Base-by-base conservation (phyloP, 352 stramenopile species). In the Globisporangium acanthophoron region DNA sequence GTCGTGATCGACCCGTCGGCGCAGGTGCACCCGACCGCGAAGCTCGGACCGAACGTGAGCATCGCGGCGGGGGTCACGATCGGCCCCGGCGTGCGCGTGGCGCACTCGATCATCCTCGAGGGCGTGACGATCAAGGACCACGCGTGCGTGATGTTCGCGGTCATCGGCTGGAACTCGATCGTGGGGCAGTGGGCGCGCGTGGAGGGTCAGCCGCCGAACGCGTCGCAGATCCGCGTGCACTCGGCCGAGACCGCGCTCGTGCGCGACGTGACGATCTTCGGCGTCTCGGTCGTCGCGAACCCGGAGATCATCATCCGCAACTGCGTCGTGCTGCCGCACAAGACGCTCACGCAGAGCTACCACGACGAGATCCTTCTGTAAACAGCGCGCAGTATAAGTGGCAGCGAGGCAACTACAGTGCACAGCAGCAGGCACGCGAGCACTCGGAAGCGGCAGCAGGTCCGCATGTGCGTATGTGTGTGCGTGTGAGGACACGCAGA, bases 141-240 rank as follows among this genome's bases (percentile, higher is more conserved):
- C 47, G 87, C 87, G 2, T 96, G 87, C 54, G 82, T 96, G 54
- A 58, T 96, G 50, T 96, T 96, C 49, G 68, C 80, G 21, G 80
- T 96, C 70, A 92, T 96, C 46, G 87, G 87, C 1, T 96, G 87
- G 87, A 96, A 96, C 56, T 94, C 84, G 12, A 94, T 89, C 54
- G 75, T 96, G 33, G 87, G 87, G 0, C 84, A 96, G 65, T 96
- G 87, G 87, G 83, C 85, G 31, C 80, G 85, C 4, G 67, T 94
- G 35, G 85, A 96, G 69, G 85, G 86, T 4, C 80, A 96, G 56
- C 79, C 84, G 41, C 86, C 85, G 3, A 93, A 92, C 53, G 82
- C 79, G 3, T 85, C 80, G 46, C 76, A 85, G 50, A 87, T 90
- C 58, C 76, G 77, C 33, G 71, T 83, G 49, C 72, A 85, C 47